Base-by-base conservation (phyloP, 352 stramenopile species). In the Plasmopara viticola region DNA sequence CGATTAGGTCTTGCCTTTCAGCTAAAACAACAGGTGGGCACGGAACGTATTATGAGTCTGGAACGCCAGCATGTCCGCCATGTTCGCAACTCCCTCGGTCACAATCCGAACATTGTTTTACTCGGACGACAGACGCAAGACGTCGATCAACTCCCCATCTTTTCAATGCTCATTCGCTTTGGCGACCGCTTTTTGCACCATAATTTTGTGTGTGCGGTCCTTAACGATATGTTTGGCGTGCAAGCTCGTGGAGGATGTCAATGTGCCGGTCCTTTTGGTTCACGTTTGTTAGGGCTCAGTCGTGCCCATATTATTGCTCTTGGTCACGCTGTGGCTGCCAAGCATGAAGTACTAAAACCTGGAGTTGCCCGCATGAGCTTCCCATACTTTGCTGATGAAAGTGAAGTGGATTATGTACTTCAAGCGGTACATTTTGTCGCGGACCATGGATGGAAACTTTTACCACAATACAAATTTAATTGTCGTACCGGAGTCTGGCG, bases 141-240 rank as follows among this genome's bases (percentile, higher is more conserved):
- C 18, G 44, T 69, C 12, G 56, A 69, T 6, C 54, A 91, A 29
- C 62, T 98, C 31, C 94, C 94, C 0, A 89, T 98, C 17, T 96
- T 98, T 59, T 98, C 94, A 0, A 97, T 98, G 47, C 60, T 98
- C 14, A 74, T 98, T 30, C 79, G 82, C n/a, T 94, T 75, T 34
- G 79, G 82, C 1, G 66, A 84, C 33, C 57, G 87, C n/a, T 98
- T 97, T 66, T 68, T 99, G 28, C 96, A 99, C 67, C 98, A 97
- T 73, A 98, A 99, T 62, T 99, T 98, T 55, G 93, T 99, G 7
- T 98, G 88, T 52, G 92, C 95, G 33, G 62, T 99, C 31, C 72
- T 99, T 10, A 99, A 98, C 56, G 96, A 99, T 68, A 67, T 99
- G 4, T 99, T 98, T 62, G 96, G 96, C 10, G 89, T 99, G 35